Evolutionary conservation across 2,329 filamentous ascomycete genomes (phyloP).

Genomic region (Colletotrichum sp.): DNA sequence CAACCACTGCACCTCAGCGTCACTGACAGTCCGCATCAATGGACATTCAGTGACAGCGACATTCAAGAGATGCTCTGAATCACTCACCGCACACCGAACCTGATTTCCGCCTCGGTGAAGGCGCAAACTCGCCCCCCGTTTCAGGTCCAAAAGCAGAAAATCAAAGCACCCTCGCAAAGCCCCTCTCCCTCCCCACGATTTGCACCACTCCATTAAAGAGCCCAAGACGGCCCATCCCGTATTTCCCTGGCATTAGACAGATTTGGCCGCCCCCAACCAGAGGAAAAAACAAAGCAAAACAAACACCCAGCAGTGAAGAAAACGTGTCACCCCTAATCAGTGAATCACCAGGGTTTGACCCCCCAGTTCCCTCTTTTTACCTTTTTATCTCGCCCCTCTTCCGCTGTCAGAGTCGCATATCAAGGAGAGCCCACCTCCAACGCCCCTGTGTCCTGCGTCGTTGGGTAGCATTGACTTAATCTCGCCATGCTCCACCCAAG

Average conservation of each 20-base stretch:
- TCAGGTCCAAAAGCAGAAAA: not conserved
- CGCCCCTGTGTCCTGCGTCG: not conserved
- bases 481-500: slow-evolving; percentile 13
- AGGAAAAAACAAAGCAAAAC: not conserved
- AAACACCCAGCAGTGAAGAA: not conserved
- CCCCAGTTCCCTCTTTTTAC: not conserved
- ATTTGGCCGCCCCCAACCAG: not conserved
- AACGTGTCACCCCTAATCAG: not conserved
- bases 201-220: not conserved
- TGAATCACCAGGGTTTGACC: not conserved
- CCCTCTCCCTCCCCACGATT: not conserved
- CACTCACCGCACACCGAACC: not conserved
- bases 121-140: not conserved
- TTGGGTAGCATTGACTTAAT: slow-evolving; percentile 18
- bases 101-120: not conserved
- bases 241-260: not conserved
- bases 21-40: not conserved
- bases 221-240: not conserved
- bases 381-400: not conserved
- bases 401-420: not conserved
- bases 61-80: not conserved
- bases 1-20: not conserved
- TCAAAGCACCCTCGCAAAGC: not conserved
- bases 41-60: not conserved
- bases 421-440: not conserved